Percentiles rank a stretch among this genome's conserved stretches.
Evolutionary conservation across 768 basidiomycete species (phyloP).

Genomic region (Mycena leptocephala): DNA sequence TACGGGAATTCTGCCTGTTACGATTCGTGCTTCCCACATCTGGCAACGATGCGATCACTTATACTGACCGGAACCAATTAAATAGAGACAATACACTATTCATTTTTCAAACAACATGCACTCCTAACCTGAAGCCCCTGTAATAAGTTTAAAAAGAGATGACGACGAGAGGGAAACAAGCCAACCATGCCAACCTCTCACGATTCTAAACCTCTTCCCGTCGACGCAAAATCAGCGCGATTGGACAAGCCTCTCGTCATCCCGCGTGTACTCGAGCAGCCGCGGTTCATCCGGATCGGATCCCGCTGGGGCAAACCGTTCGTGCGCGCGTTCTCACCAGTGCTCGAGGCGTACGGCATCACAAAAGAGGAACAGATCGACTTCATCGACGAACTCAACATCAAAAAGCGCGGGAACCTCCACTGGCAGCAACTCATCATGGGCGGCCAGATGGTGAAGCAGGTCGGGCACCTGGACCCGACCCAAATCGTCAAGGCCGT

Average conservation of each 20-base stretch:
- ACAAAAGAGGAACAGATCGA: background rate
- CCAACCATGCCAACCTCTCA: too few species aligned
- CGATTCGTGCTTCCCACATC: too few species aligned
- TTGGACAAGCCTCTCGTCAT: background rate
- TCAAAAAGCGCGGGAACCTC: slow-evolving; percentile 6
- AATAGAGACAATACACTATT: too few species aligned
- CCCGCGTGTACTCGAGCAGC: background rate
- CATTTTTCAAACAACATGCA: too few species aligned
- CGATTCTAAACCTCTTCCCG: too few species aligned
- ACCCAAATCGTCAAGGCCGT: slow-evolving; percentile 7
- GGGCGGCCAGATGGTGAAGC: background rate
- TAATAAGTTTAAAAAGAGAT: too few species aligned
- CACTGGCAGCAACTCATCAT: background rate
- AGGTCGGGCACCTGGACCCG: background rate
- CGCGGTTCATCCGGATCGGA: background rate
- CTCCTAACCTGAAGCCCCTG: too few species aligned
- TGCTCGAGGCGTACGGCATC: slow-evolving; percentile 3
- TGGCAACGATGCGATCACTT: too few species aligned
- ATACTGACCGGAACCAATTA: too few species aligned
- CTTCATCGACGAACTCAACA: slow-evolving; percentile 14
- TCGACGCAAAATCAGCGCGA: background rate
- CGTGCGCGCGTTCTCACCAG: slow-evolving; percentile 5
- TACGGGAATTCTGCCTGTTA: too few species aligned
- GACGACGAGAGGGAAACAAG: too few species aligned
- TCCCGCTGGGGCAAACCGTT: slow-evolving; percentile 5